A percentile compares a stretch with the other conserved stretches of the same genome.
These are phyloP conservation scores for Sarcocystis neurona DNA, from an alignment of 169 alveolate genomes.

Conservation along the genomic window DNA sequence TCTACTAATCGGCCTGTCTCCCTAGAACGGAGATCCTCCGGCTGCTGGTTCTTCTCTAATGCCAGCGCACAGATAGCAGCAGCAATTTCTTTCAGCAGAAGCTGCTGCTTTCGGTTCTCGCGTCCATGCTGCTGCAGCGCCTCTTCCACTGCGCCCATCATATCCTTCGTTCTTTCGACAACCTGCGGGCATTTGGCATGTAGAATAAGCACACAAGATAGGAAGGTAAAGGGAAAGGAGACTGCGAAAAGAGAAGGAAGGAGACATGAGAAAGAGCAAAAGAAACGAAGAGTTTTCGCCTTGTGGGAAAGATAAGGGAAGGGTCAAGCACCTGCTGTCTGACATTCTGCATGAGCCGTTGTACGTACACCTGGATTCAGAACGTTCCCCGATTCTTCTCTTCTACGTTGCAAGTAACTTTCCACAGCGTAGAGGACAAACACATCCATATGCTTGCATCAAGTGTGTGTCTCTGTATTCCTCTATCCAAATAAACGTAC, in stretches of 20 bases:
- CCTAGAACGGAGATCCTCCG: not conserved
- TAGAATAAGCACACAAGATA: not conserved
- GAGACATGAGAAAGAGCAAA: not conserved
- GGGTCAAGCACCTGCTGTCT: too few relatives aligned
- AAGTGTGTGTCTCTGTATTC: too few relatives aligned
- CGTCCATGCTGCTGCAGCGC: not conserved
- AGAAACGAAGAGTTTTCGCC: too few relatives aligned
- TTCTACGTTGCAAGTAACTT: too few relatives aligned
- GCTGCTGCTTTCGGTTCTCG: not conserved
- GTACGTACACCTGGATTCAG: too few relatives aligned
- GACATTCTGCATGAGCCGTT: too few relatives aligned
- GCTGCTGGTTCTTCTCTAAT: not conserved
- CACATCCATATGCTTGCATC: too few relatives aligned
- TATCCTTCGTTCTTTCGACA: not conserved
- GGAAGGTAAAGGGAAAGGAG: not conserved
- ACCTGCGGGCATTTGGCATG: not conserved
- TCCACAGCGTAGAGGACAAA: too few relatives aligned
- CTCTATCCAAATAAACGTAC: too few relatives aligned
- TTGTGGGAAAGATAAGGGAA: too few relatives aligned
- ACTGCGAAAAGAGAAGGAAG: not conserved
- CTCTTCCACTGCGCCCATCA: not conserved
- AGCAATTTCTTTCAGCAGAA: not conserved
- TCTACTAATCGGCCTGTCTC: not conserved
- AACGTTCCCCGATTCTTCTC: too few relatives aligned
- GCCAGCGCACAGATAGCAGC: not conserved